Conservation (phyloP, 768 basidiomycete genomes). For the Rhizopogon vulgaris region DNA sequence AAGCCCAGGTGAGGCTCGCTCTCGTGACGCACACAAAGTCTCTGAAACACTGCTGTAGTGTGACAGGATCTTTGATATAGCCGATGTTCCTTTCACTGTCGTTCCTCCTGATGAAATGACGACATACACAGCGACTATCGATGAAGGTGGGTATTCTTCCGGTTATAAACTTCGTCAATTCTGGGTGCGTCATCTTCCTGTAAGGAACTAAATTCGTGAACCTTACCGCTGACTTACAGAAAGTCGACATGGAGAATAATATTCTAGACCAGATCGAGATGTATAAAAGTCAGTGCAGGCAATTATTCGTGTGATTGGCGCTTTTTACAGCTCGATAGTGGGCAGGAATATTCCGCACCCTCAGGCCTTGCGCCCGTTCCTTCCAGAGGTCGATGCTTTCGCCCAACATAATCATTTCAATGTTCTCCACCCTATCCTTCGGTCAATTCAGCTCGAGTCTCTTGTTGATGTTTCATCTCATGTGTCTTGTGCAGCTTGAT, state of each 20-base stretch:
- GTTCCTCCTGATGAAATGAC: slow-evolving; percentile 38
- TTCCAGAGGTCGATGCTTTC: slow-evolving; percentile 32
- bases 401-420: slow-evolving; percentile 31
- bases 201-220: slow-evolving; percentile 1
- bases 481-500: slow-evolving; percentile 23
- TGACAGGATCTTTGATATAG: slow-evolving; percentile 42
- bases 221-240: slow-evolving; percentile 20
- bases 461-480: background rate
- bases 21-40: background rate
- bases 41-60: slow-evolving; percentile 20
- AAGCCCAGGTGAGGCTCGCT: slow-evolving; percentile 28
- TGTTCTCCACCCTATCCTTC: slow-evolving; percentile 30
- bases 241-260: slow-evolving; percentile 28
- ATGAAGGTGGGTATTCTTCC: slow-evolving; percentile 35
- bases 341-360: slow-evolving; percentile 32
- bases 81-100: slow-evolving; percentile 35
- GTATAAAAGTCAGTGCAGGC: slow-evolving; percentile 29
- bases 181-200: slow-evolving; percentile 28
- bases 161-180: slow-evolving; percentile 43
- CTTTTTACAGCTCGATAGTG: slow-evolving; percentile 16
- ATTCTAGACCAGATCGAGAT: slow-evolving; percentile 38
- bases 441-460: slow-evolving; percentile 13
- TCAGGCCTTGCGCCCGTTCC: slow-evolving; percentile 28
- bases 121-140: slow-evolving; percentile 29
- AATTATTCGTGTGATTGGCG: background rate